phyloP scores from a whole-genome alignment of 371 early-diverging fungal species.

The Mortierella sp. region DNA sequence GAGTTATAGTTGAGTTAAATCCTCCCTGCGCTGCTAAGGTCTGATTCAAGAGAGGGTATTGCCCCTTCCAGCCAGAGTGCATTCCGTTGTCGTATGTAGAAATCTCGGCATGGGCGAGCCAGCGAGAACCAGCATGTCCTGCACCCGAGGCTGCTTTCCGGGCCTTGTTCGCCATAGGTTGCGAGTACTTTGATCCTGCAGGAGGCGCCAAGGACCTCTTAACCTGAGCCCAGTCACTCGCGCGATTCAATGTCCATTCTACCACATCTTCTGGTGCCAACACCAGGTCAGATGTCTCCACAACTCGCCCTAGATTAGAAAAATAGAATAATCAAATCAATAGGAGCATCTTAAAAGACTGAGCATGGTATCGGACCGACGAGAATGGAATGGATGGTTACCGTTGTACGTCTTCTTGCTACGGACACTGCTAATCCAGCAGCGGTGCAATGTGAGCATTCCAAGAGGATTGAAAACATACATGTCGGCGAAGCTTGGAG shows the following conservation, averaged over 20 bases:
- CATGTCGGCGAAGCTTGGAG: constrained; percentile 66
- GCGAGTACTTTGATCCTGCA: constrained; percentile 6
- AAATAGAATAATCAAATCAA: not conserved
- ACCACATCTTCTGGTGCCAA: constrained; percentile 69
- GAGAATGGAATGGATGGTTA: not conserved
- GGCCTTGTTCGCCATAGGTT: constrained; percentile 5
- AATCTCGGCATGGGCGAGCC: constrained; percentile 69
- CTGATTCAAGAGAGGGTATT: constrained; percentile 44
- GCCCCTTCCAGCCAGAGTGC: constrained; percentile 53
- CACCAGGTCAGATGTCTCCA: constrained; percentile 63
- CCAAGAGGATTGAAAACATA: constrained; percentile 71
- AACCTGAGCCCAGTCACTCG: constrained; percentile 60
- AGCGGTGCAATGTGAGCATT: constrained; percentile 67
- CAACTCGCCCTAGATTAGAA: constrained; percentile 49
- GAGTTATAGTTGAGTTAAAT: constrained; percentile 21
- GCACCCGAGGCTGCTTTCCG: constrained; percentile 8
- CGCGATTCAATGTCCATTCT: constrained; percentile 68
- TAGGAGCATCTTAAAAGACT: too few relatives aligned
- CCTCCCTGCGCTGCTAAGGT: constrained; percentile 34
- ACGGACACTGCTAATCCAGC: constrained; percentile 66
- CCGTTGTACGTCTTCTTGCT: constrained; percentile 63
- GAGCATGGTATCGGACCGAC: not conserved
- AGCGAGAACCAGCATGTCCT: constrained; percentile 40
- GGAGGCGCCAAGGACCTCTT: constrained; percentile 26
- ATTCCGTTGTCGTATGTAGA: constrained; percentile 60